Evolutionary conservation across 805 yeast species (phyloP).

Genomic region (Pichia phayaonensis): DNA sequence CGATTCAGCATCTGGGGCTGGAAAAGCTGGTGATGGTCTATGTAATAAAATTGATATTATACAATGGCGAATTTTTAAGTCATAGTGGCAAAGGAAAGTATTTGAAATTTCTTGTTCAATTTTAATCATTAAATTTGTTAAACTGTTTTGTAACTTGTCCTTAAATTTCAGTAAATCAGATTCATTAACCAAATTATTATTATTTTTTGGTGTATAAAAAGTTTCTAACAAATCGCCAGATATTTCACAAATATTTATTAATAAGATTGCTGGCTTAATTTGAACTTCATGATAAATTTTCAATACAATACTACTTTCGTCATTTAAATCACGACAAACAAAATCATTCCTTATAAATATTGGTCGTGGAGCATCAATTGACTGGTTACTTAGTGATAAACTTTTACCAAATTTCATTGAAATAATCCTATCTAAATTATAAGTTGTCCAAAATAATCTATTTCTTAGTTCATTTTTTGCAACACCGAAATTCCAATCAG

Average conservation of each 20-base stretch:
- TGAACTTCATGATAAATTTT: constrained; percentile 13
- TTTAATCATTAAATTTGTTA: constrained; percentile 16
- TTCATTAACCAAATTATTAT: constrained; percentile 3
- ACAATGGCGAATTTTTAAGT: constrained; percentile 16
- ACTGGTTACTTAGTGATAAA: constrained; percentile 19
- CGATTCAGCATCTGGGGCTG: constrained; percentile 13
- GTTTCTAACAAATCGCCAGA: constrained; percentile 21
- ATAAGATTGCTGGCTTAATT: constrained; percentile 16
- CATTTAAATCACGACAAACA: constrained; percentile 1
- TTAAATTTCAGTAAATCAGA: constrained; percentile 10
- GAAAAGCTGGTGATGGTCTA: constrained; percentile 20
- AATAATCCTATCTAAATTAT: constrained; percentile 19
- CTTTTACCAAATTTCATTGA: constrained; percentile 24
- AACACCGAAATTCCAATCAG: constrained; percentile 22
- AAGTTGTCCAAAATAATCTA: constrained; percentile 22
- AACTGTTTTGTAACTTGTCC: constrained; percentile 9
- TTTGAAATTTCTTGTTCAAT: constrained; percentile 16
- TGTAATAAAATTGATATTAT: constrained; percentile 14
- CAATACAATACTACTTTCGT: background rate
- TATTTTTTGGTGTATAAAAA: constrained; percentile 17
- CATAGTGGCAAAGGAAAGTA: constrained; percentile 12
- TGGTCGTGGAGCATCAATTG: constrained; percentile 22
- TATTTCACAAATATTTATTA: constrained; percentile 16
- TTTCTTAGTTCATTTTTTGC: constrained; percentile 18
- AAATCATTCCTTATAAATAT: constrained; percentile 15